Conservation (phyloP, 164 flowering plant genomes). For the Amborella trichopoda region DNA sequence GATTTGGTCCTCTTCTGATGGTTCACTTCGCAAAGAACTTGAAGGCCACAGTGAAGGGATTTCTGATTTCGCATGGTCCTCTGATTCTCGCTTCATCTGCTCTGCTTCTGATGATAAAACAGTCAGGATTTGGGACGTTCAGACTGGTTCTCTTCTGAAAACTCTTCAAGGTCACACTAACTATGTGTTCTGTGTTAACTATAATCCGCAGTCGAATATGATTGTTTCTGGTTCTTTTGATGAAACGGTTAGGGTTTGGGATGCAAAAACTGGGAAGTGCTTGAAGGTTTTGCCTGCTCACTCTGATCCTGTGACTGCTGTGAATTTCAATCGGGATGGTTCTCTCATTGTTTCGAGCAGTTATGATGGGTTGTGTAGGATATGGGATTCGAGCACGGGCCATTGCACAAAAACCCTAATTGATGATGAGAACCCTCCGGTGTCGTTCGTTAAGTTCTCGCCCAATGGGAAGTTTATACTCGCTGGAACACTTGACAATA, state of each 20-base stretch:
- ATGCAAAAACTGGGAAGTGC: constrained; percentile 81
- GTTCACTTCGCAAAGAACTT: constrained; percentile 31
- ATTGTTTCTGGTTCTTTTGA: constrained; percentile 84
- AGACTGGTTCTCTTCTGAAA: constrained; percentile 42
- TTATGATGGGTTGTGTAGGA: constrained; percentile 87
- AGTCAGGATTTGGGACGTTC: constrained; percentile 66
- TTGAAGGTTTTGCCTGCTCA: constrained; percentile 89
- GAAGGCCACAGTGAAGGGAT: constrained; percentile 68
- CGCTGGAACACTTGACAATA: constrained; percentile 82
- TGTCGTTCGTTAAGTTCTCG: constrained; percentile 77
- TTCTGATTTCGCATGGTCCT: constrained; percentile 85
- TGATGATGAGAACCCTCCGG: constrained; percentile 95
- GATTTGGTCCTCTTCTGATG: constrained; percentile 28
- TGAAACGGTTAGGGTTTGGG: constrained; percentile 97
- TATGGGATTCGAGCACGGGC: constrained; percentile 93
- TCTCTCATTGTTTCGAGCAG: constrained; percentile 74
- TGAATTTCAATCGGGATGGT: constrained; percentile 64
- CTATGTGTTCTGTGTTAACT: constrained; percentile 82
- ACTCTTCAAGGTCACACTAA: constrained; percentile 86
- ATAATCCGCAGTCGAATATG: constrained; percentile 87
- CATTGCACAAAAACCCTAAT: constrained; percentile 95
- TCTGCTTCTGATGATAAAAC: constrained; percentile 92
- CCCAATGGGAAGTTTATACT: constrained; percentile 94
- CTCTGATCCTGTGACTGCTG: constrained; percentile 92
- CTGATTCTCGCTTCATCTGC: constrained; percentile 63